phyloP scores from a whole-genome alignment of 805 yeast genomes.

The Kodamaea restingae region DNA sequence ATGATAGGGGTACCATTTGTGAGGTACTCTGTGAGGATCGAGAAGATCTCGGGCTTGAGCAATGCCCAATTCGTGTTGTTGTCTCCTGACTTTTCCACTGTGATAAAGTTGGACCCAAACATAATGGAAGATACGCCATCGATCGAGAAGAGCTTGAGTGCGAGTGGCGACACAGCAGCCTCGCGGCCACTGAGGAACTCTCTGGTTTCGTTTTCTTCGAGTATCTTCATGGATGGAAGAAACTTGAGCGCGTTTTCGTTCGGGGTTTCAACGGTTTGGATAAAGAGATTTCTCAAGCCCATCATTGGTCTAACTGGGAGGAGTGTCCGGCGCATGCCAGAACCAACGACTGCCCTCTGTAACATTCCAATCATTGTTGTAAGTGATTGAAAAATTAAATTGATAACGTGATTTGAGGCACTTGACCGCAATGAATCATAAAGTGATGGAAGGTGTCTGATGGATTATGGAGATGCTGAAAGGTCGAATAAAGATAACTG shows the following conservation, averaged over 20 bases:
- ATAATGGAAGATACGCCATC: conserved; percentile 75
- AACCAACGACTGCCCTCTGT: neutral
- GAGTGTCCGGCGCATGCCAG: neutral
- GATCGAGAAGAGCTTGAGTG: conserved; percentile 65
- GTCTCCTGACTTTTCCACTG: conserved; percentile 57
- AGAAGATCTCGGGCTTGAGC: conserved; percentile 63
- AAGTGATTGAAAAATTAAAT: neutral
- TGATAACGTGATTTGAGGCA: no score
- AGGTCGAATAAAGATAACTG: no score
- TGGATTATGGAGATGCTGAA: no score
- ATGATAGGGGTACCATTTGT: conserved; percentile 57
- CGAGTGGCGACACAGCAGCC: conserved; percentile 71
- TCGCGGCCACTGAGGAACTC: conserved; percentile 76
- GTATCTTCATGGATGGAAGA: conserved; percentile 66
- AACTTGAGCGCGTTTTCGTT: conserved; percentile 84
- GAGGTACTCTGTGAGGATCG: conserved; percentile 51
- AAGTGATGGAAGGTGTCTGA: no score
- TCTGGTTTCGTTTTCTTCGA: conserved; percentile 55
- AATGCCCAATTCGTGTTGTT: conserved; percentile 54
- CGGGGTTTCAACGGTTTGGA: conserved; percentile 83
- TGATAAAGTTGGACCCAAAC: conserved; percentile 81
- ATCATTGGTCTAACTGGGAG: neutral
- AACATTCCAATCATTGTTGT: neutral
- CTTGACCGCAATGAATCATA: no score
- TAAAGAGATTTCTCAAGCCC: conserved; percentile 41